These are phyloP conservation scores for Apiospora sp. DNA, from an alignment of 2,329 filamentous ascomycete species.

Conservation along the genomic window DNA sequence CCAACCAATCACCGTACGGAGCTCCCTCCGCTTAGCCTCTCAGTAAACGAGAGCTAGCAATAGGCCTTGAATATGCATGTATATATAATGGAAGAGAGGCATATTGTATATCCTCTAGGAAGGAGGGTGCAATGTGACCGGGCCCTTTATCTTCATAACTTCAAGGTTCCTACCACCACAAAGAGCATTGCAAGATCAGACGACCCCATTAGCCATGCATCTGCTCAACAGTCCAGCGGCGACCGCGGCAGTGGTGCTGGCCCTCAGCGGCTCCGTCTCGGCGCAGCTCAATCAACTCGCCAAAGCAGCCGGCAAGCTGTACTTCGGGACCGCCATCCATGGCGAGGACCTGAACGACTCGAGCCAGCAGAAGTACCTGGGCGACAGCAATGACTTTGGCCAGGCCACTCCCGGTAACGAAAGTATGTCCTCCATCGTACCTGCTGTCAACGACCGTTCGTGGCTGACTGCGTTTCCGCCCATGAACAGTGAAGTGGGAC, in stretches of 20 bases:
- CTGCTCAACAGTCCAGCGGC: neutral
- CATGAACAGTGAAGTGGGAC: constrained; percentile 53
- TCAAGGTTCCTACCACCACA: neutral
- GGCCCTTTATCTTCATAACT: neutral
- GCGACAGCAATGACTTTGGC: constrained; percentile 64
- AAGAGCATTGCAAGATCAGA: too few species aligned
- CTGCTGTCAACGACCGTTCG: neutral
- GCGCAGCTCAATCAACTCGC: constrained; percentile 57
- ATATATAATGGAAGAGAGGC: neutral
- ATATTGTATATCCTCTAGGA: too few species aligned
- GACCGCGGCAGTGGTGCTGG: constrained; percentile 37
- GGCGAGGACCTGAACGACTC: constrained; percentile 47
- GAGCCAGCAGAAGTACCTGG: constrained; percentile 58
- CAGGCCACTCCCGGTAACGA: constrained; percentile 68
- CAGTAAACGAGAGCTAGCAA: neutral
- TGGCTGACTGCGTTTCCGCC: neutral
- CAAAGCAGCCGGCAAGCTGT: constrained; percentile 60
- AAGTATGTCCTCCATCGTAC: constrained; percentile 38
- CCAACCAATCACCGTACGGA: constrained; percentile 4
- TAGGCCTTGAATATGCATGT: neutral
- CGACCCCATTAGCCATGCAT: neutral
- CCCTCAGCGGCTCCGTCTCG: constrained; percentile 34
- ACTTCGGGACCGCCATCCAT: constrained; percentile 71
- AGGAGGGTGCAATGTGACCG: too few species aligned
- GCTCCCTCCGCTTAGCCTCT: neutral